Evolutionary conservation across 495 filamentous ascomycete species (phyloP).

Genomic region (Lophium mytilinum): DNA sequence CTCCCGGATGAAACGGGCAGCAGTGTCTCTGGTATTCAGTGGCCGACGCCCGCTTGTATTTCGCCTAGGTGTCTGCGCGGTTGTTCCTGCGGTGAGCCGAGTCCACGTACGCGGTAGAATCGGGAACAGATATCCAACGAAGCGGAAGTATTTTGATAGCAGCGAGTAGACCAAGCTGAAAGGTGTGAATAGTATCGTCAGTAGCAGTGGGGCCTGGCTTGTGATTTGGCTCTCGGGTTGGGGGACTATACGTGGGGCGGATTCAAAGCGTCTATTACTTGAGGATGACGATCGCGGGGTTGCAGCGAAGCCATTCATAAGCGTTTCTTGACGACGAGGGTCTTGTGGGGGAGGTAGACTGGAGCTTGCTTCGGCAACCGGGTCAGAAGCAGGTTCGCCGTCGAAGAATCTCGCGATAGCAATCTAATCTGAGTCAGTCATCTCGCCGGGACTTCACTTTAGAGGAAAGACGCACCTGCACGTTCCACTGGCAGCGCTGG

Average conservation of each 20-base stretch:
- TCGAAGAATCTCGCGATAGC: slow-evolving; percentile 97
- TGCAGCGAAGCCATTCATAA: slow-evolving; percentile 51
- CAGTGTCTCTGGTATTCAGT: slow-evolving; percentile 76
- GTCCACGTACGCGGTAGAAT: slow-evolving; percentile 68
- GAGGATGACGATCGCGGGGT: slow-evolving; percentile 26
- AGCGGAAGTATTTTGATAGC: slow-evolving; percentile 50
- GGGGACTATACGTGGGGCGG: slow-evolving; percentile 75
- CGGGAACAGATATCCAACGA: slow-evolving; percentile 69
- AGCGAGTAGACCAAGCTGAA: slow-evolving; percentile 69
- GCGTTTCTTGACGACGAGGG: slow-evolving; percentile 56
- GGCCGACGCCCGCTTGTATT: slow-evolving; percentile 62
- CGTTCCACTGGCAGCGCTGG: slow-evolving; percentile 88
- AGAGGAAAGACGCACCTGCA: slow-evolving; percentile 54
- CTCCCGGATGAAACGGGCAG: slow-evolving; percentile 77
- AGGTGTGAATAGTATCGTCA: slow-evolving; percentile 71
- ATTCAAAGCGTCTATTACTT: slow-evolving; percentile 36
- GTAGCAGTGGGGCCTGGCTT: slow-evolving; percentile 61
- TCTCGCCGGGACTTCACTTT: too few species aligned
- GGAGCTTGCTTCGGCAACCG: slow-evolving; percentile 61
- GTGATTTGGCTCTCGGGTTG: slow-evolving; percentile 55
- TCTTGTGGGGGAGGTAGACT: slow-evolving; percentile 49
- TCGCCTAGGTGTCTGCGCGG: slow-evolving; percentile 38
- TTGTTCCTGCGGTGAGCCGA: slow-evolving; percentile 26
- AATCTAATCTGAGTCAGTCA: slow-evolving; percentile 47
- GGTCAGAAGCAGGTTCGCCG: slow-evolving; percentile 75